Conservation (phyloP, 257 asterid species). For the Przewalskia tangutica region DNA sequence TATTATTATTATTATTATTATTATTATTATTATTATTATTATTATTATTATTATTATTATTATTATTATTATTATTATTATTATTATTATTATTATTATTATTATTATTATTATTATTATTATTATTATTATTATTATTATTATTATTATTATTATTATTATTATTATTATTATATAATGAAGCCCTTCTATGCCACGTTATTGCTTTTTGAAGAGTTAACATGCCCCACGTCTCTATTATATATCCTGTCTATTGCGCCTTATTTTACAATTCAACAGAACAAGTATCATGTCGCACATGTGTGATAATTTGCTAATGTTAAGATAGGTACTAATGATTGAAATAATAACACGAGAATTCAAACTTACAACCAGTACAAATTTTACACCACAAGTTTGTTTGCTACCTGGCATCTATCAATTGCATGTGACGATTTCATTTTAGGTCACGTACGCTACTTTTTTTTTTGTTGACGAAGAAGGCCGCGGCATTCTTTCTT, state of each 20-base stretch:
- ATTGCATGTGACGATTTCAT: neutral
- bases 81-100: too few relatives aligned
- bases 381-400: neutral
- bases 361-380: neutral
- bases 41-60: too few relatives aligned
- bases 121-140: too few relatives aligned
- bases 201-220: neutral
- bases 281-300: neutral
- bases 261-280: neutral
- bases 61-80: too few relatives aligned
- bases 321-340: neutral
- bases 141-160: too few relatives aligned
- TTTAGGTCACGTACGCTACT: too few relatives aligned
- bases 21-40: too few relatives aligned
- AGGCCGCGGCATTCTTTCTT: too few relatives aligned
- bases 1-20: too few relatives aligned
- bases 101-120: too few relatives aligned
- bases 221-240: neutral
- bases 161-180: neutral
- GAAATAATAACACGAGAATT: neutral
- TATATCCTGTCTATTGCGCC: neutral
- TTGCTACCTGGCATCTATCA: neutral
- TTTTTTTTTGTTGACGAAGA: too few relatives aligned
- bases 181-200: neutral
- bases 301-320: neutral